Evolutionary conservation across 345 rosid species (phyloP).

Genomic region (Eucalyptus polybractea): DNA sequence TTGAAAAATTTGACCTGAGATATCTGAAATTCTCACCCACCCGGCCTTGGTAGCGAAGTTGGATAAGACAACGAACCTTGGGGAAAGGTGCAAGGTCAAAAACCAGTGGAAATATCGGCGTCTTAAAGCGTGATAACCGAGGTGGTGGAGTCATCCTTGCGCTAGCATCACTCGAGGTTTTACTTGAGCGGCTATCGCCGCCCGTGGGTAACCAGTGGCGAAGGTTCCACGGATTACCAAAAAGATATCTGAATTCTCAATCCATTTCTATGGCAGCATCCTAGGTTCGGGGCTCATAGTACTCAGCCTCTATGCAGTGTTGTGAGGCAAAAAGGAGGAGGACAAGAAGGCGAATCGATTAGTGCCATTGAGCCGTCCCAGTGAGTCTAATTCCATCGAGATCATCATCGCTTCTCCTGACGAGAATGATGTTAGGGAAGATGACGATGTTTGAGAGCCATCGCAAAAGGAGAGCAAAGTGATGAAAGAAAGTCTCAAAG

Average conservation of each 20-base stretch:
- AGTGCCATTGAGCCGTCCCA: not conserved
- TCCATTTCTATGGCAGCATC: not conserved
- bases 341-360: not conserved
- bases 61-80: too few relatives aligned
- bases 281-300: not conserved
- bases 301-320: not conserved
- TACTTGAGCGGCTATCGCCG: too few relatives aligned
- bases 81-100: too few relatives aligned
- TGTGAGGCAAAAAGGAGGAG: constrained; percentile 13
- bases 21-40: not conserved
- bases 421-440: not conserved
- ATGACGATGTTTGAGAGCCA: not conserved
- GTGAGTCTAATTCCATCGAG: not conserved
- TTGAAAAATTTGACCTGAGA: rapidly evolving
- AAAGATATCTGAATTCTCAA: too few relatives aligned
- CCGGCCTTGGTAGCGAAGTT: too few relatives aligned
- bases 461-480: not conserved
- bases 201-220: too few relatives aligned
- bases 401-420: not conserved
- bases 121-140: too few relatives aligned
- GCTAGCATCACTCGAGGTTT: too few relatives aligned
- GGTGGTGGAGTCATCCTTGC: too few relatives aligned
- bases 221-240: too few relatives aligned
- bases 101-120: too few relatives aligned
- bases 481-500: not conserved